Base-by-base conservation (phyloP, 495 filamentous ascomycete genomes). In the Physcia stellaris region DNA sequence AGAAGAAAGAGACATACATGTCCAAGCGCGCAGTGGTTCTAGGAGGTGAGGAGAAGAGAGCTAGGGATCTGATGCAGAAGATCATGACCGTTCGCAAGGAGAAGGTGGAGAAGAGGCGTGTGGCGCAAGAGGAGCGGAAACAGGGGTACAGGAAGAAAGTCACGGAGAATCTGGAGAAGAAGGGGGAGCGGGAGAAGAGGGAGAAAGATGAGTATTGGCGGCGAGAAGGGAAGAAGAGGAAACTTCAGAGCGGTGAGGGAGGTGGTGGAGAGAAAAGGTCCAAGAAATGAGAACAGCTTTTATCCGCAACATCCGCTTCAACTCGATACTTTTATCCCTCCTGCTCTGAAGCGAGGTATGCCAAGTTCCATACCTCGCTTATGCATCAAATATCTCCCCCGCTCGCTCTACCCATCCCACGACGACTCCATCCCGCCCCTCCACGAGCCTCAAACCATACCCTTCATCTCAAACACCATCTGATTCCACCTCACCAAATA, bases 181-280 rank as follows among this genome's bases (percentile, higher is more conserved):
- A 80, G 63, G 66, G 64, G 24, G 82, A 73, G 39, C 67, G 85
- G 32, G 86, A 95, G 66, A 88, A 83, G 71, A 75, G 75, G 53
- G 90, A 98, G 64, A 80, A 74, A 54, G 75, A 93, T 48, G 88
- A 92, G 48, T 98, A 79, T 61, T 98, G 90, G 90, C 67, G 76
- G 45, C 75, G 73, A 43, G 92, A 95, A 63, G 92, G 90, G n/a
- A 85, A 77, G 71, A 98, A 98, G 70, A 71, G 90, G 52, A 85
- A 77, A 56, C 64, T 66, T 13, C 64, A 66, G 13, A 67, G 66
- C 0, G 66, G 60, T 27, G 72, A 71, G 13, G 71, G 64, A 15
- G 80, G 74, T 35, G 71, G 66, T 27, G 71, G 74, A n/a, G 75
- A 79, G 19, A 85, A 83, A 61, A 75, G 80, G 65, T n/a, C n/a